Evolutionary conservation across 1,284 basidiomycete species (phyloP).

Genomic region (Sparassis latifolia): DNA sequence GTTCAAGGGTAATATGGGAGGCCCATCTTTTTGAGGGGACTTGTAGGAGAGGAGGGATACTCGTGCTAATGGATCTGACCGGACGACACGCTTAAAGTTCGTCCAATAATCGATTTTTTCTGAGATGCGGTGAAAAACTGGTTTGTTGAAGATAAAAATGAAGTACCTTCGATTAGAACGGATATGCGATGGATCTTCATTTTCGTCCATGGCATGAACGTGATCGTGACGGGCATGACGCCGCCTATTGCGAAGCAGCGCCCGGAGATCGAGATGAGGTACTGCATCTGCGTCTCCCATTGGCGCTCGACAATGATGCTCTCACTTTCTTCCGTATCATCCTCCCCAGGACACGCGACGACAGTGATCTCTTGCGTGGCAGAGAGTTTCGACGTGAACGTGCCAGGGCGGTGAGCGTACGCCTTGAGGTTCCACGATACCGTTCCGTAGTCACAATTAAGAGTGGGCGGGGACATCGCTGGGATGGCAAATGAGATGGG

Average conservation of each 20-base stretch:
- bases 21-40: slow-evolving; percentile 38
- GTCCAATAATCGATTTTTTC: slow-evolving; percentile 81
- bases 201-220: slow-evolving; percentile 82
- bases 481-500: slow-evolving; percentile 91
- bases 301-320: slow-evolving; percentile 84
- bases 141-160: slow-evolving; percentile 54
- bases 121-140: slow-evolving; percentile 68
- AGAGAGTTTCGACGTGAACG: slow-evolving; percentile 71
- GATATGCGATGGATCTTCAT: slow-evolving; percentile 77
- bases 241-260: slow-evolving; percentile 83
- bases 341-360: slow-evolving; percentile 73
- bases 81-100: slow-evolving; percentile 62
- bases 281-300: slow-evolving; percentile 91
- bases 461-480: slow-evolving; percentile 71
- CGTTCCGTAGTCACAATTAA: slow-evolving; percentile 75
- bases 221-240: slow-evolving; percentile 74
- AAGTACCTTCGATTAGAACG: slow-evolving; percentile 75
- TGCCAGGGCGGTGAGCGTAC: slow-evolving; percentile 77
- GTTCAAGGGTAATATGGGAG: slow-evolving; percentile 62
- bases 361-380: slow-evolving; percentile 73
- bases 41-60: slow-evolving; percentile 68
- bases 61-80: slow-evolving; percentile 68
- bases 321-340: slow-evolving; percentile 76
- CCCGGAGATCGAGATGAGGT: slow-evolving; percentile 75
- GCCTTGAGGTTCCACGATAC: slow-evolving; percentile 82